Base-by-base conservation (phyloP, 805 yeast species). In the Zygotorulaspora florentina region DNA sequence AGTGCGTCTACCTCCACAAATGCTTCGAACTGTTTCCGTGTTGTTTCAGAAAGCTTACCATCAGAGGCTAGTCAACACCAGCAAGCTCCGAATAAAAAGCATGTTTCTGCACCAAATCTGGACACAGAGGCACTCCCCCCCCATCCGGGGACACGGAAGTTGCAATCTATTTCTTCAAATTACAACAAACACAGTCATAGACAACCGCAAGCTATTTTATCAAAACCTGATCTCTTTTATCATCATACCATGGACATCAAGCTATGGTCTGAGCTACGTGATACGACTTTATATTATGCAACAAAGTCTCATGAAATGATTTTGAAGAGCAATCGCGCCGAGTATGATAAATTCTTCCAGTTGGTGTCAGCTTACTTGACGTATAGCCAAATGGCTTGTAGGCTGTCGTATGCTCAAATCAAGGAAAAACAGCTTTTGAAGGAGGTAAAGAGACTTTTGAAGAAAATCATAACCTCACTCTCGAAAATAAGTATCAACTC, bases 401-500 rank as follows among this genome's bases (percentile, higher is more conserved):
- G 86, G 49, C 63, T 84, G 27, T 69, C 77, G 12, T 77, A 73
- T 45, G 71, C 72, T 27, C 82, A 80, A 48, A 69, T 80, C 36
- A 62, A 65, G 9, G 69, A 66, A 18, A 73, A 79, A 11, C 72
- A 73, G 28, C 69, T 72, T 46, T 76, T 77, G 42, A 64, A 62
- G 18, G 64, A 74, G 9, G 72, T 83, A 10, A 71, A 76, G 45
- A 69, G 70, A 43, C 65, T 77, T 31, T 61, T 84, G 52, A 78
- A 73, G 54, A 72, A 74, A 48, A 67, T 83, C 12, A 75, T 81
- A 0, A 65, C 73, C 8, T 69, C 83, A 1, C 72, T 80, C 46
- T 76, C 87, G 2, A 84, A 80, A 47, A 73, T 85, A 46, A 79
- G 81, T 47, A 76, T 83, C 46, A 81, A 81, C 57, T 85, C 87